Percentiles rank a stretch among this genome's conserved stretches.
These are phyloP conservation scores for Colletotrichum sojae DNA, from an alignment of 2,329 filamentous ascomycete genomes.

Conservation along the genomic window DNA sequence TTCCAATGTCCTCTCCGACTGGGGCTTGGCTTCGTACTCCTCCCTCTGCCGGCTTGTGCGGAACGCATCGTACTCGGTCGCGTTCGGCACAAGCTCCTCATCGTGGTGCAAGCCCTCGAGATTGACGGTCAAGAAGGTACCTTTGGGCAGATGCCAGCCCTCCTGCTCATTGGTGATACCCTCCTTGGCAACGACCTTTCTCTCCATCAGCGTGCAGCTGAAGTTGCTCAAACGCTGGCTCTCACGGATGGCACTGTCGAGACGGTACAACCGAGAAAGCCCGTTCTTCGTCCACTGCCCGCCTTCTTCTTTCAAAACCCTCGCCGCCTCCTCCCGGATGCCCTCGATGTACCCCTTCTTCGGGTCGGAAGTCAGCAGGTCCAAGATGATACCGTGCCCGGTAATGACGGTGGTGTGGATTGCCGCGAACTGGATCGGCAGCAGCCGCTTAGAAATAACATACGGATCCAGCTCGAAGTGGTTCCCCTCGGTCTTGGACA, in stretches of 20 bases:
- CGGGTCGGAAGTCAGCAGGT: constrained; percentile 59
- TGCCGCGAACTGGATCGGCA: constrained; percentile 71
- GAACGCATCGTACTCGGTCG: constrained; percentile 63
- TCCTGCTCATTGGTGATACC: constrained; percentile 56
- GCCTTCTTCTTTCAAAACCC: constrained; percentile 51
- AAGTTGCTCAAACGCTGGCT: constrained; percentile 66
- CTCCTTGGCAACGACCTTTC: constrained; percentile 58
- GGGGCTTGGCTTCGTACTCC: constrained; percentile 49
- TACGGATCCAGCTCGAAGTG: constrained; percentile 60
- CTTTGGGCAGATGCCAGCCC: constrained; percentile 61
- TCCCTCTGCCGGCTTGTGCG: constrained; percentile 62
- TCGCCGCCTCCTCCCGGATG: constrained; percentile 59
- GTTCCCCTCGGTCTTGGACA: constrained; percentile 61
- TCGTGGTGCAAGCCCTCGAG: constrained; percentile 63
- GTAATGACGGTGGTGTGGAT: constrained; percentile 72
- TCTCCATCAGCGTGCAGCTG: constrained; percentile 59
- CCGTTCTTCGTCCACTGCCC: constrained; percentile 62
- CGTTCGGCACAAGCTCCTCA: constrained; percentile 57
- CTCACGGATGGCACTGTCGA: constrained; percentile 68
- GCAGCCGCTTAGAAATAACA: constrained; percentile 64
- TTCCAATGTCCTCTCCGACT: constrained; percentile 47
- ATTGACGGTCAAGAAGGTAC: constrained; percentile 59
- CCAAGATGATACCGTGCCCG: constrained; percentile 61
- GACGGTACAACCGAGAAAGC: constrained; percentile 58
- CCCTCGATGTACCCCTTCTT: constrained; percentile 51